These are phyloP conservation scores for Fusarium proliferatum DNA, from an alignment of 2,329 filamentous ascomycete species.

Conservation along the genomic window DNA sequence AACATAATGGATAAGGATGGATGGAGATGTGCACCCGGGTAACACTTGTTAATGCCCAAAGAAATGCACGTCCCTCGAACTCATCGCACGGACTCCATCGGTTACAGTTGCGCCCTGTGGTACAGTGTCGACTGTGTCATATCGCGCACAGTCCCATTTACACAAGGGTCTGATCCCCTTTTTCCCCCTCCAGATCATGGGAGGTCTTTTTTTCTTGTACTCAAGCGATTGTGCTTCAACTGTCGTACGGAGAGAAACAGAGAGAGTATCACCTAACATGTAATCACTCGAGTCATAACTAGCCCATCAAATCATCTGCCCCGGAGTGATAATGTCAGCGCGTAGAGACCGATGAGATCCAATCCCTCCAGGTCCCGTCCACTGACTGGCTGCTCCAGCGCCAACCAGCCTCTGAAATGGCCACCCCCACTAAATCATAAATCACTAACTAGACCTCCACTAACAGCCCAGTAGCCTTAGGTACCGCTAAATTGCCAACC, in stretches of 20 bases:
- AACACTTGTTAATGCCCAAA: slow-evolving; percentile 30
- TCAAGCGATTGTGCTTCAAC: background rate
- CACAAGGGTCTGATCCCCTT: slow-evolving; percentile 30
- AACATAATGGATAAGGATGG: slow-evolving; percentile 34
- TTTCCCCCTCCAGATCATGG: slow-evolving; percentile 14
- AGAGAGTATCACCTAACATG: background rate
- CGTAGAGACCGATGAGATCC: slow-evolving; percentile 4
- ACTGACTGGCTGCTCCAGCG: slow-evolving; percentile 19
- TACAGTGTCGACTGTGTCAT: slow-evolving; percentile 24
- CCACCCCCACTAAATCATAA: slow-evolving; percentile 12
- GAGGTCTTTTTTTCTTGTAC: background rate
- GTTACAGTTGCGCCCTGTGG: slow-evolving; percentile 11
- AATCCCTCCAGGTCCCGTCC: background rate
- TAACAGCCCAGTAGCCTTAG: background rate
- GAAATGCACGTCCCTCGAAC: slow-evolving; percentile 31
- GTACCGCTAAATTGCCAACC: slow-evolving; percentile 29
- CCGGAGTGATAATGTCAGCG: slow-evolving; percentile 7
- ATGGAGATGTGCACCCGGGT: slow-evolving; percentile 10
- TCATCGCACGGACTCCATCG: slow-evolving; percentile 31
- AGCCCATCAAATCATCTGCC: slow-evolving; percentile 1
- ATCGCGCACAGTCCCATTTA: slow-evolving; percentile 14
- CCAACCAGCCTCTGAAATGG: slow-evolving; percentile 26
- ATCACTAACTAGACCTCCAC: background rate
- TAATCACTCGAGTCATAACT: background rate
- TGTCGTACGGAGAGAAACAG: background rate